Evolutionary conservation across 805 yeast species (phyloP).

Genomic region (Wilhelminamyces savonicus): DNA sequence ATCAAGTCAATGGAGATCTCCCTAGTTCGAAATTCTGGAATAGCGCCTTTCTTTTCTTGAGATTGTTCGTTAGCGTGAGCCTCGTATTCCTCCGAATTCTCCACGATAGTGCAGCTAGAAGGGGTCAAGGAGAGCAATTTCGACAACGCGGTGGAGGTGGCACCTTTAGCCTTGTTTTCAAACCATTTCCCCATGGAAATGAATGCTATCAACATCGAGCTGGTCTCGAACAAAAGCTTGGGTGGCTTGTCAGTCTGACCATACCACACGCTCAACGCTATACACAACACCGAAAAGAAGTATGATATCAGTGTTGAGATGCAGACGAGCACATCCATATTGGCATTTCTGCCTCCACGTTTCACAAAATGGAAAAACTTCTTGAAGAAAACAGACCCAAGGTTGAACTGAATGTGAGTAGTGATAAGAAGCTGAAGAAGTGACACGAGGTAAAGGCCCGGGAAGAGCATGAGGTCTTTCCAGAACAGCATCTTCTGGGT

Average conservation of each 20-base stretch:
- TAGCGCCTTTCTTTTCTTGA: slow-evolving; percentile 2
- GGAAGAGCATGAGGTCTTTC: slow-evolving; percentile 29
- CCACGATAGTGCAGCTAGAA: slow-evolving; percentile 59
- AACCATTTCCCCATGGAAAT: slow-evolving; percentile 87
- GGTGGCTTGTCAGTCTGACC: slow-evolving; percentile 46
- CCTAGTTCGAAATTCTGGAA: slow-evolving; percentile 31
- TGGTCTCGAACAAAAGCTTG: slow-evolving; percentile 75
- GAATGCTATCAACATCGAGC: slow-evolving; percentile 76
- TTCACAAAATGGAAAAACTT: slow-evolving; percentile 60
- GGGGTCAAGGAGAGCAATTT: slow-evolving; percentile 78
- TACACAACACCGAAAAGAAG: slow-evolving; percentile 61
- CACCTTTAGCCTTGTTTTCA: slow-evolving; percentile 90
- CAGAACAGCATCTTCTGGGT: slow-evolving; percentile 32
- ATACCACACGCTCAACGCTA: slow-evolving; percentile 41
- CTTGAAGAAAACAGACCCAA: slow-evolving; percentile 64
- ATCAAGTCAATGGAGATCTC: slow-evolving; percentile 68
- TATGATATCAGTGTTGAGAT: slow-evolving; percentile 79
- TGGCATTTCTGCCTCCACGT: slow-evolving; percentile 54
- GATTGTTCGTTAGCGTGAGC: slow-evolving; percentile 4
- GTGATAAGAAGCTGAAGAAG: slow-evolving; percentile 54
- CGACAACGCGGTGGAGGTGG: slow-evolving; percentile 84
- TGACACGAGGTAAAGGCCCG: slow-evolving; percentile 64
- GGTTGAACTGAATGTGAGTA: slow-evolving; percentile 52
- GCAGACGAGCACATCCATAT: slow-evolving; percentile 89
- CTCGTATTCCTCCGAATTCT: slow-evolving; percentile 26